phyloP scores from a whole-genome alignment of 805 yeast species.

The Ogataea pignaliae region DNA sequence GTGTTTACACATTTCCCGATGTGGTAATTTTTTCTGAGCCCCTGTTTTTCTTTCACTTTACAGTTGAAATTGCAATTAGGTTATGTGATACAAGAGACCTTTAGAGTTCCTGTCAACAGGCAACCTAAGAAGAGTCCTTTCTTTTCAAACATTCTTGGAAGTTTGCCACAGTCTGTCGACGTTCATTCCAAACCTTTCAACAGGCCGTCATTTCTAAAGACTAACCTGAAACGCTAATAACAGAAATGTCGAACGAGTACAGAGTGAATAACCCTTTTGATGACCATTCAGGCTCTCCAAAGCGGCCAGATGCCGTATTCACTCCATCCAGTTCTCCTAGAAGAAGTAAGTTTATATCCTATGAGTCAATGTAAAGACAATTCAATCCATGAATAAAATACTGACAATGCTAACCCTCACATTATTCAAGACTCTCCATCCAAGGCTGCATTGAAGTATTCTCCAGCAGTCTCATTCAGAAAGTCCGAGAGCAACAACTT shows the following conservation, averaged over 20 bases:
- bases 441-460: slow-evolving; percentile 35
- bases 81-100: no score
- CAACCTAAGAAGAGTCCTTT: neutral
- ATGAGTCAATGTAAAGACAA: no score
- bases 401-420: neutral
- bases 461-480: slow-evolving; percentile 40
- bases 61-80: no score
- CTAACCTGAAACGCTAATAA: slow-evolving; percentile 1
- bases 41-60: no score
- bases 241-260: slow-evolving; percentile 23
- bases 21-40: slow-evolving; percentile 4
- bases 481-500: slow-evolving; percentile 25
- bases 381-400: neutral
- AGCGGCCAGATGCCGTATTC: slow-evolving; percentile 27
- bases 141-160: neutral
- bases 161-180: neutral
- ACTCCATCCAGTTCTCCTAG: slow-evolving; percentile 30
- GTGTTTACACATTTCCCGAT: slow-evolving; percentile 12
- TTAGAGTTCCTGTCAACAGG: no score
- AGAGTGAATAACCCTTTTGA: slow-evolving; percentile 22
- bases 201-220: neutral
- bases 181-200: no score
- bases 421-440: slow-evolving; percentile 28
- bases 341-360: slow-evolving; percentile 14
- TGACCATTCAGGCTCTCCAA: slow-evolving; percentile 24